These are phyloP conservation scores for Aureobasidium namibiae DNA, from an alignment of 2,329 filamentous ascomycete species.

Conservation along the genomic window DNA sequence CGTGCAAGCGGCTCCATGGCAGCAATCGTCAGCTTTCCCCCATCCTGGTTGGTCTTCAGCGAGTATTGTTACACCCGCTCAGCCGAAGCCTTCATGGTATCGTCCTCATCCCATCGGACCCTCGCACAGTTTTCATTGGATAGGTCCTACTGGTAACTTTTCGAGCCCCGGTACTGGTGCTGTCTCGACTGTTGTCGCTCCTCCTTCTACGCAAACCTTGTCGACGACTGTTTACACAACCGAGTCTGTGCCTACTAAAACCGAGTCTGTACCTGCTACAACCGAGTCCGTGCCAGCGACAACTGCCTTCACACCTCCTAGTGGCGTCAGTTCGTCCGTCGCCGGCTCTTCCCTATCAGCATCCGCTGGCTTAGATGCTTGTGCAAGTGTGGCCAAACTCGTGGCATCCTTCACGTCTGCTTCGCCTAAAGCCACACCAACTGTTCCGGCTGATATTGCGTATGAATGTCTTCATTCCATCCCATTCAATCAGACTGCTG, in stretches of 20 bases:
- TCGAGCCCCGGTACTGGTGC: not conserved
- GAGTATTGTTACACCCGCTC: not conserved
- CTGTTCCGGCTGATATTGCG: slow-evolving; percentile 35
- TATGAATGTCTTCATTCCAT: slow-evolving; percentile 40
- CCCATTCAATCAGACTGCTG: slow-evolving; percentile 35
- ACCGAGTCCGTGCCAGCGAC: not conserved
- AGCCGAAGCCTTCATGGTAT: not conserved
- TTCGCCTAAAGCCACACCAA: slow-evolving; percentile 25
- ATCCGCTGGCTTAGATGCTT: slow-evolving; percentile 13
- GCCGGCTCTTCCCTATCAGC: not conserved
- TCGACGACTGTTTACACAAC: not conserved
- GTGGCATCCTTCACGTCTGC: slow-evolving; percentile 18
- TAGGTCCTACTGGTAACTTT: not conserved
- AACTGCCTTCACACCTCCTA: not conserved
- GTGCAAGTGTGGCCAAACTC: slow-evolving; percentile 21
- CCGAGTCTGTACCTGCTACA: not conserved
- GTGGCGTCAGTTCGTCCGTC: not conserved
- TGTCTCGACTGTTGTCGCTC: not conserved
- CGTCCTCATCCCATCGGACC: not conserved
- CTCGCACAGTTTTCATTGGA: not conserved
- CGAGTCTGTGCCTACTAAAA: not conserved
- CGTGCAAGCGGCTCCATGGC: not conserved
- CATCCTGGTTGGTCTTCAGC: not conserved
- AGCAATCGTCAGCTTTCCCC: not conserved
- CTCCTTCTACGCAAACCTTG: not conserved